Conservation (phyloP, 179 eudicot species). For the Corrigiola litoralis region DNA sequence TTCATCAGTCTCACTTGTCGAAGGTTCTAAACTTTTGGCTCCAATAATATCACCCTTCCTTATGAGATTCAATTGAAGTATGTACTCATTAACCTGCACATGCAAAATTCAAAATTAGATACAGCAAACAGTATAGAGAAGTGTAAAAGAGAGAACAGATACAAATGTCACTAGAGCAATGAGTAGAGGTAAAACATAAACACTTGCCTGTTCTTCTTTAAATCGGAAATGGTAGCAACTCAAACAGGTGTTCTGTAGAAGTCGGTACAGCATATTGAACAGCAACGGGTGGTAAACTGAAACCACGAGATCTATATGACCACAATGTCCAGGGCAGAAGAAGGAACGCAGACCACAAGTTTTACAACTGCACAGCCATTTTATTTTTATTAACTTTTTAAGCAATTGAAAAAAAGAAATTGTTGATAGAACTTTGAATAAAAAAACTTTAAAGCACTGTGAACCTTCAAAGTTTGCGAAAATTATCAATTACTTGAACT, state of each 20-base stretch:
- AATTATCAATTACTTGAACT: too few species aligned
- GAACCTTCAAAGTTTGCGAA: too few species aligned
- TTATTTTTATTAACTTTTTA: neutral
- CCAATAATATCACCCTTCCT: constrained; percentile 59
- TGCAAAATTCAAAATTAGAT: neutral
- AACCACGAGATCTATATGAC: constrained; percentile 75
- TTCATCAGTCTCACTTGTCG: constrained; percentile 11
- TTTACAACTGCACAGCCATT: constrained; percentile 65
- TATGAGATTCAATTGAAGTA: constrained; percentile 55
- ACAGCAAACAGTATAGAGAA: neutral
- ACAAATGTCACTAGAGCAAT: neutral
- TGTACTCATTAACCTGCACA: constrained; percentile 55
- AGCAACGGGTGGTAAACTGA: constrained; percentile 74
- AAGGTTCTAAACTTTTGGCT: constrained; percentile 47
- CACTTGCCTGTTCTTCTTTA: constrained; percentile 34
- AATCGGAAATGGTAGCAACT: constrained; percentile 63
- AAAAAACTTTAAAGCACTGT: neutral
- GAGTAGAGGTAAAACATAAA: neutral
- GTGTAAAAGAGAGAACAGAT: neutral
- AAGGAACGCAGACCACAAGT: constrained; percentile 64
- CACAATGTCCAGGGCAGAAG: constrained; percentile 88
- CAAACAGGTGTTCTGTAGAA: constrained; percentile 75
- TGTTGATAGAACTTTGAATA: neutral
- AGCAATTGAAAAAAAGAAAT: neutral
- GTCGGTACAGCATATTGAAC: constrained; percentile 42